Evolutionary conservation across 129 eudicot genomes (phyloP).

Genomic region (Flaveria robusta): DNA sequence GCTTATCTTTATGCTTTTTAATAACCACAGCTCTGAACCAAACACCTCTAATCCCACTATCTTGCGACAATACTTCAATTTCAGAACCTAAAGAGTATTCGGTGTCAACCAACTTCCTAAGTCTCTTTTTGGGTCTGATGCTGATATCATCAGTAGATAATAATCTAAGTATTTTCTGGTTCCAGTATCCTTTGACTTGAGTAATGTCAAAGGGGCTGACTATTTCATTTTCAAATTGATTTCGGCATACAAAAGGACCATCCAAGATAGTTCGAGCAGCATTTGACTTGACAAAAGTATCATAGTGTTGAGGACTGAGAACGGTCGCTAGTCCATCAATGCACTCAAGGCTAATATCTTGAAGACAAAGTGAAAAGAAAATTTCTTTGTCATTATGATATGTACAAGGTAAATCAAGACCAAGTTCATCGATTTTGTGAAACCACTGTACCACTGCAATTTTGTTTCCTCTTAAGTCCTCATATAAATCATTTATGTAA

Average conservation of each 20-base stretch:
- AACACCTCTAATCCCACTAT: conserved; percentile 89
- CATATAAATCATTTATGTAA: conserved; percentile 80
- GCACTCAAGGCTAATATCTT: conserved; percentile 87
- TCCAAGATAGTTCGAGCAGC: conserved; percentile 35
- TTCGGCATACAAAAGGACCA: conserved; percentile 58
- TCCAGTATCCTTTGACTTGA: conserved; percentile 73
- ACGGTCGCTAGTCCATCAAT: conserved; percentile 87
- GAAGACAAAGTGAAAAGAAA: conserved; percentile 89
- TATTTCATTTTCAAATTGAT: conserved; percentile 65
- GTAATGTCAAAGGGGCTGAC: conserved; percentile 75
- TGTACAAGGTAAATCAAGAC: conserved; percentile 64
- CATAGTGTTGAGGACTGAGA: conserved; percentile 71
- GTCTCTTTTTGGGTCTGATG: conserved; percentile 66
- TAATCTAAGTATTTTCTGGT: conserved; percentile 54
- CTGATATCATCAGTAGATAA: conserved; percentile 36
- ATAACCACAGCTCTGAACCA: conserved; percentile 80
- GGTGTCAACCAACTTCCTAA: conserved; percentile 42
- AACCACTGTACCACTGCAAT: conserved; percentile 97
- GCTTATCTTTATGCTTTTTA: conserved; percentile 64
- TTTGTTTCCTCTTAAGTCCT: conserved; percentile 72
- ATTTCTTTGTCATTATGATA: conserved; percentile 69
- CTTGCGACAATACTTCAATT: conserved; percentile 85
- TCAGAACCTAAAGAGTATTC: conserved; percentile 49
- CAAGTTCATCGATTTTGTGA: conserved; percentile 97
- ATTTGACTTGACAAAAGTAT: conserved; percentile 38